Evolutionary conservation across 192 early-diverging fungal genomes (phyloP), one percentile per base, ranked within the genome.

Genomic region (Entrophospora sp.): DNA sequence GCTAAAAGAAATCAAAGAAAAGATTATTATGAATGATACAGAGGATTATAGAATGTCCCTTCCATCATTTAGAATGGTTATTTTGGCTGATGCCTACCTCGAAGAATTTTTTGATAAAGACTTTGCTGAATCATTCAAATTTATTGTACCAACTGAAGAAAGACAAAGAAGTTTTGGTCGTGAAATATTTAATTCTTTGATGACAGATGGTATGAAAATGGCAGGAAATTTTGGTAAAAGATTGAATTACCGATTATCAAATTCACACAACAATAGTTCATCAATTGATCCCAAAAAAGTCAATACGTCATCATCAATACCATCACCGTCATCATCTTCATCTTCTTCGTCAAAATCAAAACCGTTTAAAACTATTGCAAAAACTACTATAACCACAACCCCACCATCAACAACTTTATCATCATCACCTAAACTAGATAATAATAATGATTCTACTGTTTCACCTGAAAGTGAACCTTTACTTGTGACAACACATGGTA

Each of bases 31-130:
- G 18, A 14, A 1, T 6, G 3, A 32, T 25, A 16, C 46, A 48
- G 27, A 5, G 1, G 61, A 35, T 49, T 18, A 32, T 34, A 2
- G 36, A 20, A 43, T 85, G 59, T 70, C 78, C 5, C 65, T 84
- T 14, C 77, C 77, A 6, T 68, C 68, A 24, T 75, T 78, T 69
- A 68, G 77, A 30, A 91, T 96, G 79, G 83, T 92, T 1, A 79
- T 93, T n/a, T 73, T 96, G 59, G 87, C 84, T 16, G 93, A 96
- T 69, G 90, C 89, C 38, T 81, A 85, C 35, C 74, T 97, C n/a
- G 89, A 92, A 60, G 74, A 78, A 28, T 94, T 92, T 57, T 95
- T 97, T 69, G 87, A 91, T 25, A 46, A 67, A 28, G 85, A 77
- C 30, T 91, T 92, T 71, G 42, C 74, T 3, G 40, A 51, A 35